Conservation (phyloP, 2,329 filamentous ascomycete species). For the Aspergillus glaucus region DNA sequence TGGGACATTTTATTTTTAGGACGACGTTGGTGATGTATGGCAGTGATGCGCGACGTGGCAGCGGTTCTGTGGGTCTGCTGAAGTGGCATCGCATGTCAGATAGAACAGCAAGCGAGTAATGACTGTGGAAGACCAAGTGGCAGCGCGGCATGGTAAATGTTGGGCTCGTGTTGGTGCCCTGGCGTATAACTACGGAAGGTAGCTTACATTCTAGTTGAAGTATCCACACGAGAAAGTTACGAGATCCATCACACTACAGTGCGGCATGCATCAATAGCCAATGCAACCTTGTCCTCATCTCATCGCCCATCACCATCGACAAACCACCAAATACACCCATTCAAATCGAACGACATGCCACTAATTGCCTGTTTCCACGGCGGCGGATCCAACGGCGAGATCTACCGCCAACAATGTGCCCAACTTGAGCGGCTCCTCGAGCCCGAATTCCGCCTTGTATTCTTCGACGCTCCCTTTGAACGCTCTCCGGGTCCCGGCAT, state of each 20-base stretch:
- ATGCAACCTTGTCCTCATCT: neutral
- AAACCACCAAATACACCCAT: neutral
- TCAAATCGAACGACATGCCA: conserved; percentile 2
- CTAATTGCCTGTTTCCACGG: conserved; percentile 21
- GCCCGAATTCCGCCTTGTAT: conserved; percentile 12
- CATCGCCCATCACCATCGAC: neutral
- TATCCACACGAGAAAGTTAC: no score
- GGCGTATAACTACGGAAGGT: no score
- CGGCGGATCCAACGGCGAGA: conserved; percentile 12
- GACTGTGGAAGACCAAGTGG: no score
- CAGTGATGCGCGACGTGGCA: neutral
- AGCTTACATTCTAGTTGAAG: no score
- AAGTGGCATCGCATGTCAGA: neutral
- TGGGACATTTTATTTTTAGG: neutral
- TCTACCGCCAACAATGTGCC: conserved; percentile 15
- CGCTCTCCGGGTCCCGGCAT: conserved; percentile 13
- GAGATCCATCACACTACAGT: no score
- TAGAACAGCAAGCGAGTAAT: no score
- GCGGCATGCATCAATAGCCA: no score
- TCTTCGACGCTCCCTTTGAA: conserved; percentile 15
- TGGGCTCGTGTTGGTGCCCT: neutral
- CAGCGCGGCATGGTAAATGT: neutral
- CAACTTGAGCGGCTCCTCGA: conserved; percentile 10
- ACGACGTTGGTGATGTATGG: neutral
- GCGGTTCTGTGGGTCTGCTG: neutral